Percentiles rank a stretch among this genome's conserved stretches.
Evolutionary conservation across 768 basidiomycete species (phyloP).

Genomic region (Leccinum imitatum): DNA sequence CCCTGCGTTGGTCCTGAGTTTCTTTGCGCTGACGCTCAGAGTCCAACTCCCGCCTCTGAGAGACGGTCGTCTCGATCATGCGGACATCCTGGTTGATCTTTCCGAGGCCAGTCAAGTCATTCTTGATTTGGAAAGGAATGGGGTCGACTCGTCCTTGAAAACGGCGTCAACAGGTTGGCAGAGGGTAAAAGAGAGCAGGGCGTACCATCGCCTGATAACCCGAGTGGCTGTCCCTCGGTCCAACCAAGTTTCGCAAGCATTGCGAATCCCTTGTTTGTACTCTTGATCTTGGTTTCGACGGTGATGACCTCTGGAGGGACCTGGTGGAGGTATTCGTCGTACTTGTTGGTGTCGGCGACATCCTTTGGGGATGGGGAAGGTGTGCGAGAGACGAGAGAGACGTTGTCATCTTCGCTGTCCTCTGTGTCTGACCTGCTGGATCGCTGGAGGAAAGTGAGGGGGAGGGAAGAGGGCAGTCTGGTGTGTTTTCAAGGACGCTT

Average conservation of each 20-base stretch:
- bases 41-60: conserved; percentile 75
- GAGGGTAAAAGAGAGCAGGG: background rate
- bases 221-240: conserved; percentile 79
- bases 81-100: conserved; percentile 76
- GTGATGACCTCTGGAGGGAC: conserved; percentile 66
- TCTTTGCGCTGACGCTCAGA: conserved; percentile 82
- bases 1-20: conserved; percentile 70
- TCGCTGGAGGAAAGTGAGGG: conserved; percentile 58
- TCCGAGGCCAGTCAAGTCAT: conserved; percentile 76
- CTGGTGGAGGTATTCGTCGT: conserved; percentile 61
- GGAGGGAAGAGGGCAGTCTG: conserved; percentile 56
- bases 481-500: conserved; percentile 41
- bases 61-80: conserved; percentile 84
- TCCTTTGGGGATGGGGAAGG: conserved; percentile 63
- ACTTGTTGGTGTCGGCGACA: conserved; percentile 59
- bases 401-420: conserved; percentile 60
- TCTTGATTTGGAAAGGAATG: conserved; percentile 77
- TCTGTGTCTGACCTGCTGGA: conserved; percentile 48
- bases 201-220: conserved; percentile 73
- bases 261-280: conserved; percentile 76
- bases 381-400: conserved; percentile 72
- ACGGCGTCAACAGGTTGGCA: conserved; percentile 40
- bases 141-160: conserved; percentile 75
- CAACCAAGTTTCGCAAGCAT: conserved; percentile 83
- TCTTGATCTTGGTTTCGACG: conserved; percentile 77